Evolutionary conservation across 1,139 yeast genomes (phyloP), one percentile per base, ranked within the genome.

Genomic region (Scheffersomyces parashehatae): DNA sequence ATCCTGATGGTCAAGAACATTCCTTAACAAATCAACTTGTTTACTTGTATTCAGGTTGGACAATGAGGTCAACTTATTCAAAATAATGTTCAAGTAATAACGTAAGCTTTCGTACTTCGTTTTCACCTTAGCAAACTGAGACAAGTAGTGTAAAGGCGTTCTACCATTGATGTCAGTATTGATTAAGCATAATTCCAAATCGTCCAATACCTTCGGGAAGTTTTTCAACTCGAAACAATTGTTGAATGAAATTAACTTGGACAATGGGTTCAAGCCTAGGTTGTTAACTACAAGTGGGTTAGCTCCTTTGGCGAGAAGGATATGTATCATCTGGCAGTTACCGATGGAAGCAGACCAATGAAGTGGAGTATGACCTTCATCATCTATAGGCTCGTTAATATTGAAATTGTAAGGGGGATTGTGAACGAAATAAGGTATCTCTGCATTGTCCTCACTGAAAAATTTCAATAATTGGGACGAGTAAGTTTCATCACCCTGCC

Each of bases 261-360:
- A 87, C 36, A 93, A 72, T 31, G 96, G 88, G 52, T 91, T 91
- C 59, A 90, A 82, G 0, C 97, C 98, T 39, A 78, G 74, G 46
- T 77, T 71, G 59, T 90, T 93, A 15, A 86, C 83, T 10, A 82
- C 83, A 36, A 85, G 66, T 4, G 91, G 85, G 57, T 88, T 85
- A 2, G 96, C 96, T 6, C 93, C 90, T 50, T 83, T 79, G 39
- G 80, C 68, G 15, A 90, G 63, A 24, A 93, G 66, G 15, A 88
- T 68, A 52, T 85, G 88, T 41, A 90, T 81, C 61, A 91, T 77
- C 36, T 80, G 80, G 42, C 82, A 68, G 53, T 87, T 84, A 7
- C 97, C 97, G 74, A 93, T 85, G 0, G 98, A 90, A 9, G 96
- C 82, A 0, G 98, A 97, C 99, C 99, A 93, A 62, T 93, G 98